Base-by-base conservation (phyloP, 2,329 filamentous ascomycete genomes). In the Graphilbum ipis-grandicollis region DNA sequence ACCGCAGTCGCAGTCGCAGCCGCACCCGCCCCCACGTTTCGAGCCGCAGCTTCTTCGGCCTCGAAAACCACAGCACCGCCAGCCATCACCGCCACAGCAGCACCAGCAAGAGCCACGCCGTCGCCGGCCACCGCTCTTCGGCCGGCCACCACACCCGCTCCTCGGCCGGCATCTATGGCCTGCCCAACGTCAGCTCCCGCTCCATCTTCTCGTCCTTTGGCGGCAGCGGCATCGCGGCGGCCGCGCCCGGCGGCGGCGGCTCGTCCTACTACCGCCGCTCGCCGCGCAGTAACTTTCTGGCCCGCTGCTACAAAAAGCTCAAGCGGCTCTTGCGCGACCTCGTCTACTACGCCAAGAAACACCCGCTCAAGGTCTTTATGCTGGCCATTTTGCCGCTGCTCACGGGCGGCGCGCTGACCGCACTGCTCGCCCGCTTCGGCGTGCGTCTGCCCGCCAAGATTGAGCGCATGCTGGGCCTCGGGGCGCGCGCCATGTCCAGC, bases 311-410 rank as follows among this genome's bases (percentile, higher is more conserved):
- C 54, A 71, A 72, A 55, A 78, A 83, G 49, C 71, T 94, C 42
- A 79, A 78, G 52, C 75, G 79, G 31, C 71, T 93, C 43, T 60
- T 93, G 39, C 79, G 79, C 50, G 77, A 93, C 52, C 73, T 94
- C 9, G 65, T 79, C 53, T 71, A 77, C 53, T 93, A 88, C 59
- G 79, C 82, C 49, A 79, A 82, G 52, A 68, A 74, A 28, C 79
- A 94, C 59, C 88, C 86, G 0, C 60, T 84, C 52, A 92, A 92
- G 59, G 81, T 93, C 34, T 81, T 94, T 62, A 66, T 82, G 63
- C 70, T 85, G 43, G 78, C 93, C 43, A 69, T 94, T 49, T 74
- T 94, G 69, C 88, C 88, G 9, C 66, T 96, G 40, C 62, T 94
- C 49, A 85, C 79, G 2, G 83, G 83, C 36, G 88, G 88, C 23